These are phyloP conservation scores for Cydonia oblonga DNA, from an alignment of 331 rosid species.

Conservation along the genomic window DNA sequence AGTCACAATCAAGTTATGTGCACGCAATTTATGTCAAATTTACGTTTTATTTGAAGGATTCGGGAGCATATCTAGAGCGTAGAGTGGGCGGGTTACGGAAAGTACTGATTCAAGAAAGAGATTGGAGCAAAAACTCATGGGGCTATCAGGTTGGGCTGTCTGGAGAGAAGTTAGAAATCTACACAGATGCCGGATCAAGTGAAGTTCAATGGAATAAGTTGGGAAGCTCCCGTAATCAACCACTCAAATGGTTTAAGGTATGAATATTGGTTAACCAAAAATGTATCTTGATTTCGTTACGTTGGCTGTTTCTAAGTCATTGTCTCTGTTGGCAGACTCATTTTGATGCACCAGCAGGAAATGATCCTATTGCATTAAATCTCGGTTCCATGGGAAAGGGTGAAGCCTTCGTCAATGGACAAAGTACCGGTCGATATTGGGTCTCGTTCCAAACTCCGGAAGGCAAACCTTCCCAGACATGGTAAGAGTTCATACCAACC, in stretches of 20 bases:
- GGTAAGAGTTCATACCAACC: constrained; percentile 28
- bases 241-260: constrained; percentile 87
- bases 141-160: constrained; percentile 76
- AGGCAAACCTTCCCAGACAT: constrained; percentile 70
- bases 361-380: constrained; percentile 56
- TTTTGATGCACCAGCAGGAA: constrained; percentile 61
- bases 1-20: not conserved
- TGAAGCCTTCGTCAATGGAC: constrained; percentile 64
- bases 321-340: constrained; percentile 29
- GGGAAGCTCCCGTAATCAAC: constrained; percentile 26
- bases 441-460: constrained; percentile 49
- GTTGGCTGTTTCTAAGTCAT: not conserved
- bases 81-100: constrained; percentile 42
- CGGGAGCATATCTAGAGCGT: constrained; percentile 70
- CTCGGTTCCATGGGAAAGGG: constrained; percentile 91
- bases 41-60: constrained; percentile 40
- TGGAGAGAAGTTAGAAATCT: constrained; percentile 56
- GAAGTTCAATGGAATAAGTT: constrained; percentile 47
- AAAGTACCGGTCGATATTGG: constrained; percentile 78
- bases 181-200: constrained; percentile 33
- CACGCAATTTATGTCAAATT: not conserved
- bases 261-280: not conserved
- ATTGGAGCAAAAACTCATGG: constrained; percentile 36
- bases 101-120: constrained; percentile 40
- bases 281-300: not conserved